A percentile compares a stretch with the other conserved stretches of the same genome.
Conservation (phyloP, 176 grass and related monocot genomes). For the Eremochloa ophiuroides region DNA sequence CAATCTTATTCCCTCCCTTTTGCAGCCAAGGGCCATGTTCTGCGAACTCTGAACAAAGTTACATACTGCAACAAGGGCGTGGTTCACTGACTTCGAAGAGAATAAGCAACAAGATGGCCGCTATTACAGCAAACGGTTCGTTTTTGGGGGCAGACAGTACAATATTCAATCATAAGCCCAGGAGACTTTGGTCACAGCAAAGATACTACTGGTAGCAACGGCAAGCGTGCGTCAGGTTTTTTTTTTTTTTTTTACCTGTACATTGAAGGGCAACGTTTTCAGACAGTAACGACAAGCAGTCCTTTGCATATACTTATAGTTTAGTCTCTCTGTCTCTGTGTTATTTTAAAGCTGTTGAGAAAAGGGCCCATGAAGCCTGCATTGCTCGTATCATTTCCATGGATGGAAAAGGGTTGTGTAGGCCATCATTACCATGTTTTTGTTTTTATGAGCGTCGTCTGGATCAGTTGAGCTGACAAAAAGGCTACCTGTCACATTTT, state of each 20-base stretch:
- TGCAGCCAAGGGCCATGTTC: constrained; percentile 21
- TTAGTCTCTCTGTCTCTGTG: too few relatives aligned
- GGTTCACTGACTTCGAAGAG: constrained; percentile 22
- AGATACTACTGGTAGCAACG: too few relatives aligned
- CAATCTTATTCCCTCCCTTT: constrained; percentile 1
- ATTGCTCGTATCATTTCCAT: constrained; percentile 40
- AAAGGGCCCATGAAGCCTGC: constrained; percentile 44
- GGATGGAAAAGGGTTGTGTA: constrained; percentile 42
- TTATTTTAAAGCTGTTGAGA: constrained; percentile 22
- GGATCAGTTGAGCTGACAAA: constrained; percentile 50
- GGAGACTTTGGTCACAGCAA: too few relatives aligned
- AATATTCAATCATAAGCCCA: constrained; percentile 42
- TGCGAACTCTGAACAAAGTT: constrained; percentile 19
- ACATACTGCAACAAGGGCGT: constrained; percentile 15
- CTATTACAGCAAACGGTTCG: constrained; percentile 15
- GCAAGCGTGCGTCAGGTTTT: too few relatives aligned
- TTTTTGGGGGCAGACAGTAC: constrained; percentile 31
- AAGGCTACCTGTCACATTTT: constrained; percentile 49
- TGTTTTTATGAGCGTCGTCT: constrained; percentile 27
- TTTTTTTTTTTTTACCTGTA: too few relatives aligned
- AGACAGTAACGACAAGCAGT: constrained; percentile 16
- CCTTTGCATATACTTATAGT: constrained; percentile 7
- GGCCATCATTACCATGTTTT: constrained; percentile 34
- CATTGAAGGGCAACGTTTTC: constrained; percentile 11
- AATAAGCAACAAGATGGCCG: constrained; percentile 24